phyloP scores from a whole-genome alignment of 2,329 filamentous ascomycete species.

The Fusarium compactum region DNA sequence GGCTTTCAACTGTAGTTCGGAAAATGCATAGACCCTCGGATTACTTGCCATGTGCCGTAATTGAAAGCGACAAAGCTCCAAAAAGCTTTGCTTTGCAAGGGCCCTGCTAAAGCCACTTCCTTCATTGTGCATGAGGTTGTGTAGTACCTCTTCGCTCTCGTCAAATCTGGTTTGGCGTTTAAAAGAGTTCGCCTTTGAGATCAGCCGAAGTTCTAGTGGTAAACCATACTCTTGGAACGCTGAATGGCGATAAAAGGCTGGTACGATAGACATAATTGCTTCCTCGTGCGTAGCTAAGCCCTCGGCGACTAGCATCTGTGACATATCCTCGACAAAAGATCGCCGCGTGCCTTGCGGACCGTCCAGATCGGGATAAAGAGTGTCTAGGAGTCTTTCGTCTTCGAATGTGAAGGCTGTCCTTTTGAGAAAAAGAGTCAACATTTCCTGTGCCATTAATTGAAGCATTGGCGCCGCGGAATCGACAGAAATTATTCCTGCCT shows the following conservation, averaged over 20 bases:
- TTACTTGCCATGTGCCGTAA: background rate
- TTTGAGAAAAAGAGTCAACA: background rate
- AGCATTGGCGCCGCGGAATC: background rate
- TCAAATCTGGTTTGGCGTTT: background rate
- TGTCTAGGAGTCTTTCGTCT: background rate
- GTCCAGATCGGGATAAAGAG: background rate
- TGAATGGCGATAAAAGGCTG: background rate
- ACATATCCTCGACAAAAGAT: background rate
- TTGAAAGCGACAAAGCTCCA: background rate
- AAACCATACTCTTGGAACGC: background rate
- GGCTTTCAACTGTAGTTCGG: background rate
- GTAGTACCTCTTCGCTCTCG: background rate
- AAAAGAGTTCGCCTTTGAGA: background rate
- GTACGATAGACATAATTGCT: background rate
- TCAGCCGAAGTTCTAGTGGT: background rate
- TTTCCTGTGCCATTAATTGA: background rate
- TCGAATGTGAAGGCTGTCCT: background rate
- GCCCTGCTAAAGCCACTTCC: background rate
- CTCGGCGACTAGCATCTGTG: background rate
- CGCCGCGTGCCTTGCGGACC: background rate
- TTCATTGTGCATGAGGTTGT: background rate
- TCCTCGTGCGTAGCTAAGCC: background rate
- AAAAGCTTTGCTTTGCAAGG: background rate
- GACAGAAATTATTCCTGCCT: background rate
- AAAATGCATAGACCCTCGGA: background rate